Evolutionary conservation across 2,329 filamentous ascomycete species (phyloP).

Genomic region (Ceratocystis cacaofunesta): DNA sequence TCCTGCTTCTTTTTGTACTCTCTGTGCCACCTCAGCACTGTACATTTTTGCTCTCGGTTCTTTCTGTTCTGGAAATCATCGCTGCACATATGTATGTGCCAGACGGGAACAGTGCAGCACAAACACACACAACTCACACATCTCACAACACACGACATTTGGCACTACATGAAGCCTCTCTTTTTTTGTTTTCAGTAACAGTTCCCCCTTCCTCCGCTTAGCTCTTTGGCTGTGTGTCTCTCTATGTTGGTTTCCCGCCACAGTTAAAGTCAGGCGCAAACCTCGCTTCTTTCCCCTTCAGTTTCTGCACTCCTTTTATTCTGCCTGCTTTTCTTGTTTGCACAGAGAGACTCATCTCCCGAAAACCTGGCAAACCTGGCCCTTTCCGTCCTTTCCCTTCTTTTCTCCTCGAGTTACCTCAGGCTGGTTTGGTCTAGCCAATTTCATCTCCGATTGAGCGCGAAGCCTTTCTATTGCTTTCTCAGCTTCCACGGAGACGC

Average conservation of each 20-base stretch:
- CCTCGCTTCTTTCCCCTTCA: not conserved
- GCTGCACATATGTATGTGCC: not conserved
- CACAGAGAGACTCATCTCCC: not conserved
- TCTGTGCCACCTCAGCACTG: not conserved
- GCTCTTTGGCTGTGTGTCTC: not conserved
- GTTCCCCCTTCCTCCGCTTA: not conserved
- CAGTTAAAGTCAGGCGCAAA: not conserved
- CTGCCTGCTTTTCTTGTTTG: slow-evolving; percentile 22
- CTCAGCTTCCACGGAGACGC: too few species aligned
- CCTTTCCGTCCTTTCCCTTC: not conserved
- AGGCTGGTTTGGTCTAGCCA: not conserved
- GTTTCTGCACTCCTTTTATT: not conserved
- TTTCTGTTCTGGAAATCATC: not conserved
- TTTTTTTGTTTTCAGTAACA: not conserved
- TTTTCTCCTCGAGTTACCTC: not conserved
- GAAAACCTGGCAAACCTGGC: not conserved
- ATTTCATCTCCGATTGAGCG: not conserved
- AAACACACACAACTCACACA: not conserved
- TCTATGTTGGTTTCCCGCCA: not conserved
- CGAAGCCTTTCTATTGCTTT: too few species aligned
- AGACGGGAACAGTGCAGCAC: not conserved
- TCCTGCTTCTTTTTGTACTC: not conserved
- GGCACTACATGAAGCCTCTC: not conserved
- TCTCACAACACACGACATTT: not conserved
- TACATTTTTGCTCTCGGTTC: not conserved